Evolutionary conservation across 2,329 filamentous ascomycete genomes (phyloP).

Genomic region (Colletotrichum incanum): DNA sequence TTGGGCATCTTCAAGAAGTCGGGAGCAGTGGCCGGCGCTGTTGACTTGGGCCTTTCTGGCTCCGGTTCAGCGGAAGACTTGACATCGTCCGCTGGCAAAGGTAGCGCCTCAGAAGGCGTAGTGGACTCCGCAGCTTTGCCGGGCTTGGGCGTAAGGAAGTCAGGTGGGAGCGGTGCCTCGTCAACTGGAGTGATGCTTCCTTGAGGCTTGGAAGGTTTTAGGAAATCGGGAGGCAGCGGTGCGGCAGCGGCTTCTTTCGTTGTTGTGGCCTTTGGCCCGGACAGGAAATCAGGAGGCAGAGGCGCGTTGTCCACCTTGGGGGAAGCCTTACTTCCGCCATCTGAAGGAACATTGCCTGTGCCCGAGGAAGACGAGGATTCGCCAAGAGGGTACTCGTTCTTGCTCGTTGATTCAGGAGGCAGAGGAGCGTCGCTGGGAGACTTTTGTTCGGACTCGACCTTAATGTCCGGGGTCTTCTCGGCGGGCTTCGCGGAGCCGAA

Average conservation of each 20-base stretch:
- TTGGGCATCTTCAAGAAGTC: slow-evolving; percentile 42
- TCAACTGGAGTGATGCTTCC: slow-evolving; percentile 42
- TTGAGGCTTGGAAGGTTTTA: slow-evolving; percentile 45
- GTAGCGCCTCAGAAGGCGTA: slow-evolving; percentile 27
- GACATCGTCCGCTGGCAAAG: slow-evolving; percentile 20
- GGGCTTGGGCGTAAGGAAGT: slow-evolving; percentile 50
- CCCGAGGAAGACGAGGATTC: slow-evolving; percentile 69
- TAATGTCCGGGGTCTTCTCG: slow-evolving; percentile 43
- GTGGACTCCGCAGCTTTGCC: slow-evolving; percentile 44
- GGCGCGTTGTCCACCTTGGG: slow-evolving; percentile 48
- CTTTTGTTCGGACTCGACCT: slow-evolving; percentile 54
- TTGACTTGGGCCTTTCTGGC: slow-evolving; percentile 43
- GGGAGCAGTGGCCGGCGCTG: slow-evolving; percentile 43
- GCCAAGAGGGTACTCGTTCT: slow-evolving; percentile 63
- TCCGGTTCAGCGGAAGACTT: slow-evolving; percentile 14
- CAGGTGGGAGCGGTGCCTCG: slow-evolving; percentile 48
- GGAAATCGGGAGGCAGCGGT: slow-evolving; percentile 54
- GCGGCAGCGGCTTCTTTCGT: slow-evolving; percentile 46
- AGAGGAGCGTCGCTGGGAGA: slow-evolving; percentile 59
- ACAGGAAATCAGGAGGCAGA: slow-evolving; percentile 54
- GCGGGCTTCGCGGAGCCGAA: slow-evolving; percentile 46
- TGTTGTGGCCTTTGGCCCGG: slow-evolving; percentile 46
- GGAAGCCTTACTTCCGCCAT: slow-evolving; percentile 48
- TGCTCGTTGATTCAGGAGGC: slow-evolving; percentile 71
- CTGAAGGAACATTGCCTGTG: slow-evolving; percentile 53